Base-by-base conservation (phyloP, 768 basidiomycete species). In the Pleurotus pulmonarius region DNA sequence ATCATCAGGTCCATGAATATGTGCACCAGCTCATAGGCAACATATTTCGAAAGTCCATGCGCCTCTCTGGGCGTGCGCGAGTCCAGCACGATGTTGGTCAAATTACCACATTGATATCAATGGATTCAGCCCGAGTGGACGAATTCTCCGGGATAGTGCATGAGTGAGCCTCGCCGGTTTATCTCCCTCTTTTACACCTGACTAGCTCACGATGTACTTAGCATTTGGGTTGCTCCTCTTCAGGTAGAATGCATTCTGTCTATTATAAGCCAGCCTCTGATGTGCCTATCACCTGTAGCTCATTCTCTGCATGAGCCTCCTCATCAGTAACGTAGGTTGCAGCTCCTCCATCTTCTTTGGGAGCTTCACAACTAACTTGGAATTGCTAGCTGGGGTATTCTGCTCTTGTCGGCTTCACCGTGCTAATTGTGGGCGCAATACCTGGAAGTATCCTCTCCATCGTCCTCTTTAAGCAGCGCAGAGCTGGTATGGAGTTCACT, bases 101-200 rank as follows among this genome's bases (percentile, higher is more conserved):
- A 63, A 83, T 88, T 49, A 87, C 82, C 9, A 90, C 86, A 0
- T 80, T 89, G 74, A 85, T 89, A 5, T 83, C 84, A 1, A 77
- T 82, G 11, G 88, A 90, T 63, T 70, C 83, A 0, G 76, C 78
- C 4, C 77, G 82, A 46, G 64, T 87, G 20, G 86, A 86, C 57
- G 60, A 69, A 13, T 75, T 81, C 61, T 67, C 71, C n/a, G n/a
- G n/a, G n/a, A n/a, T n/a, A n/a, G 16, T 73, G 8, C 9, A 29
- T 1, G 9, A n/a, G n/a, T n/a, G n/a, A n/a, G n/a, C n/a, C n/a
- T n/a, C n/a, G n/a, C n/a, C n/a, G n/a, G n/a, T n/a, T n/a, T n/a
- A n/a, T n/a, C n/a, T n/a, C n/a, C n/a, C n/a, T n/a, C n/a, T n/a
- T n/a, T n/a, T n/a, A n/a, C n/a, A n/a, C n/a, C n/a, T n/a, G n/a